Percentiles rank a stretch among this genome's conserved stretches.
Evolutionary conservation across 768 basidiomycete genomes (phyloP).

Genomic region (Leccinum longicurvipes): DNA sequence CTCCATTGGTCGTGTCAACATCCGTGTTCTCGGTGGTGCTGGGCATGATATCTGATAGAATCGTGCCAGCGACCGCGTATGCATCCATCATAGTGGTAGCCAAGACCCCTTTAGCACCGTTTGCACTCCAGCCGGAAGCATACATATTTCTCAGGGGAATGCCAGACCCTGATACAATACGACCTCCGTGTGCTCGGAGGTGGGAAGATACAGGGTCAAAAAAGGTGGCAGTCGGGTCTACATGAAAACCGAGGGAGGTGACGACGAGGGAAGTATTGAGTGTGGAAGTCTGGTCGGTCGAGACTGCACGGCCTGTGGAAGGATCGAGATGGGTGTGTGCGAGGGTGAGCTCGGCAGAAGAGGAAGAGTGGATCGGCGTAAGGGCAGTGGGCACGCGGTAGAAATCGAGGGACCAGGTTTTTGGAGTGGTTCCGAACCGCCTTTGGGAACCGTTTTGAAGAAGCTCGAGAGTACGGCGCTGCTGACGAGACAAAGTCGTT

Average conservation of each 20-base stretch:
- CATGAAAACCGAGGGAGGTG: constrained; percentile 84
- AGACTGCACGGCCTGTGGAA: constrained; percentile 43
- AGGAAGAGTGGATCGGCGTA: constrained; percentile 16
- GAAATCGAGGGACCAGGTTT: constrained; percentile 82
- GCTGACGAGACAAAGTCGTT: constrained; percentile 52
- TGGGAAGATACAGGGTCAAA: constrained; percentile 56
- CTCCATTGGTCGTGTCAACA: constrained; percentile 6
- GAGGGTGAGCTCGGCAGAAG: constrained; percentile 45
- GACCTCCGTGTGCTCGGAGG: constrained; percentile 50
- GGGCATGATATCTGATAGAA: constrained; percentile 56
- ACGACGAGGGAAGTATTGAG: constrained; percentile 74
- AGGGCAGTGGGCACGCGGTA: constrained; percentile 67
- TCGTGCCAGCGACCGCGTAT: constrained; percentile 69
- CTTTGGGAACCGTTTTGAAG: constrained; percentile 61
- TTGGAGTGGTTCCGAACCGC: constrained; percentile 45
- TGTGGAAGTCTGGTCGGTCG: constrained; percentile 51
- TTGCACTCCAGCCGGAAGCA: constrained; percentile 91
- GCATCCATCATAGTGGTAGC: constrained; percentile 93
- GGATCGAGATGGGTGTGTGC: constrained; percentile 60
- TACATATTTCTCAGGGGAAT: constrained; percentile 62
- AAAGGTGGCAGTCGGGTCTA: constrained; percentile 57
- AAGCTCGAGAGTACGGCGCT: constrained; percentile 62
- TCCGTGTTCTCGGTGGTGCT: constrained; percentile 12
- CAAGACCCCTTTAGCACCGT: constrained; percentile 87
- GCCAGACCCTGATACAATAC: constrained; percentile 43